phyloP scores from a whole-genome alignment of 768 basidiomycete species.

The Pholiota microspora region DNA sequence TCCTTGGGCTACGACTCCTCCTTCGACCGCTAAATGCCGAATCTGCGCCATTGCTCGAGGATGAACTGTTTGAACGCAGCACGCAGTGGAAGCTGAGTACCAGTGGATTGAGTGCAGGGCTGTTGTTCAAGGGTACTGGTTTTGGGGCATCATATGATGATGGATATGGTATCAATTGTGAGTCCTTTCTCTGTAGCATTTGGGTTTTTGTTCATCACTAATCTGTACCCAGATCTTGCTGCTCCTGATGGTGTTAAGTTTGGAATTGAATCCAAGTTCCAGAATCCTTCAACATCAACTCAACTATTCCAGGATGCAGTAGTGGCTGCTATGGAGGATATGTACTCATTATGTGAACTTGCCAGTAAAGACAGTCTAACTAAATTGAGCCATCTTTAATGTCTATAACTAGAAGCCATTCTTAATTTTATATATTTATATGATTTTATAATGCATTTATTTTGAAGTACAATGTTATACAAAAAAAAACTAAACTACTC shows the following conservation, averaged over 20 bases:
- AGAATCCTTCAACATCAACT: conserved; percentile 70
- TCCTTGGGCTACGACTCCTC: conserved; percentile 79
- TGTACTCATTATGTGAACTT: conserved; percentile 53
- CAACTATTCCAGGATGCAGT: conserved; percentile 61
- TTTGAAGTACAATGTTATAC: neutral
- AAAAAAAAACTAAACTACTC: neutral
- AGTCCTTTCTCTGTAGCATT: conserved; percentile 27
- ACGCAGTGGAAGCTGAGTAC: conserved; percentile 88
- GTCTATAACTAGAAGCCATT: neutral
- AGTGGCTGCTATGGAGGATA: conserved; percentile 61
- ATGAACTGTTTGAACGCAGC: conserved; percentile 70
- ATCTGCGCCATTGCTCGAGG: conserved; percentile 65
- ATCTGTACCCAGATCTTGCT: conserved; percentile 63
- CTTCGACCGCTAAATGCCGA: conserved; percentile 55
- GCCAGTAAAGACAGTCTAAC: conserved; percentile 14
- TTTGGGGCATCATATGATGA: conserved; percentile 82
- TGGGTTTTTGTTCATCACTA: neutral
- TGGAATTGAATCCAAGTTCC: conserved; percentile 89
- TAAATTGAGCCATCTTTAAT: conserved; percentile 30
- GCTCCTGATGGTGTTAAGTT: conserved; percentile 82
- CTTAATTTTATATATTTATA: neutral
- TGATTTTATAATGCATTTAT: neutral
- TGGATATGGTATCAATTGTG: conserved; percentile 95
- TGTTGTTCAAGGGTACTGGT: conserved; percentile 86
- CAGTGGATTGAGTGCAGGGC: conserved; percentile 84